Conservation (phyloP, 116 monocot genomes). For the Phalaenopsis hybrid region DNA sequence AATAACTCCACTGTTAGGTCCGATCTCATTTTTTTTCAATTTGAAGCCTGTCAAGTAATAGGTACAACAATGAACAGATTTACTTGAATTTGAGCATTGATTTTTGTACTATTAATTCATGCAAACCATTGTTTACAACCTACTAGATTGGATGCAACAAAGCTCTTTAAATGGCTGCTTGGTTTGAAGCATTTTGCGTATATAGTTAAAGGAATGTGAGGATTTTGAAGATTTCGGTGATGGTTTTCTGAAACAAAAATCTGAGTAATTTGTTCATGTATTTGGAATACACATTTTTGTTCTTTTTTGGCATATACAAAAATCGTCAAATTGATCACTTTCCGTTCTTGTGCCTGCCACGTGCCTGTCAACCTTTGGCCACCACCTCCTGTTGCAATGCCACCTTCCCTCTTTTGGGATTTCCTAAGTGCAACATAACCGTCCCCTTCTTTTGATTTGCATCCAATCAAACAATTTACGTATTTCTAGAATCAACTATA, state of each 20-base stretch:
- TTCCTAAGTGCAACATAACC: background rate
- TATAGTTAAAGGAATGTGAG: no score
- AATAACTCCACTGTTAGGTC: background rate
- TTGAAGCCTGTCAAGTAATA: background rate
- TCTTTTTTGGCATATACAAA: no score
- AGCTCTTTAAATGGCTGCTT: no score
- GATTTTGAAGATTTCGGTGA: no score
- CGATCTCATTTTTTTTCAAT: background rate
- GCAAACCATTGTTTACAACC: background rate
- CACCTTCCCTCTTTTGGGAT: background rate
- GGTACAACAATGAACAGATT: background rate
- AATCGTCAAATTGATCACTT: no score
- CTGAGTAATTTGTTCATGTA: no score
- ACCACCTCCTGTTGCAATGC: background rate
- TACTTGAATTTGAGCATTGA: background rate
- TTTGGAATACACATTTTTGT: no score
- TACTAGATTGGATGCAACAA: background rate
- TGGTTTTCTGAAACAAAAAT: no score
- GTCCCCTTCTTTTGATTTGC: background rate
- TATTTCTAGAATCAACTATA: background rate
- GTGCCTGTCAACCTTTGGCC: no score
- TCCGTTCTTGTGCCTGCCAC: no score
- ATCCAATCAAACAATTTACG: background rate
- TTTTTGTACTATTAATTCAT: slow-evolving; percentile 1
- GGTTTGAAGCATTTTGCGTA: no score